Conservation (phyloP, 208 protist genomes). For the Leishmania tarentolae region DNA sequence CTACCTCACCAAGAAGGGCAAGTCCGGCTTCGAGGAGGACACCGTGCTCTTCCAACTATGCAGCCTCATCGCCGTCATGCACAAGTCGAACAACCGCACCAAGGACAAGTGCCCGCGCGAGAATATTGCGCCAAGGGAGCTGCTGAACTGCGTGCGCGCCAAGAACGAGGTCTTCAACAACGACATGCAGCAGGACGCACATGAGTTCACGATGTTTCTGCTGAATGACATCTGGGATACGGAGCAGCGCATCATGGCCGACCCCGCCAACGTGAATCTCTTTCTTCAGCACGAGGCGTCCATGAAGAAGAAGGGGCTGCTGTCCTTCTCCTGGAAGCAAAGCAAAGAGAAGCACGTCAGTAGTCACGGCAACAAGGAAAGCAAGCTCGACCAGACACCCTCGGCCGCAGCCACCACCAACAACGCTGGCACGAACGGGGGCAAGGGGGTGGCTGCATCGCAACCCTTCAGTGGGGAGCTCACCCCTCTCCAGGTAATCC, state of each 20-base stretch:
- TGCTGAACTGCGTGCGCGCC: slow-evolving; percentile 55
- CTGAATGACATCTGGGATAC: slow-evolving; percentile 85
- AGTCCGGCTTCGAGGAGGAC: slow-evolving; percentile 60
- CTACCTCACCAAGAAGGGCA: slow-evolving; percentile 55
- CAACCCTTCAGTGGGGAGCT: slow-evolving; percentile 21
- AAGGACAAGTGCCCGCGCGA: slow-evolving; percentile 41
- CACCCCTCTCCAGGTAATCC: slow-evolving; percentile 71
- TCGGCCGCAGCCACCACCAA: background rate
- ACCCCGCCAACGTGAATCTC: slow-evolving; percentile 60
- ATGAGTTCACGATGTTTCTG: slow-evolving; percentile 91
- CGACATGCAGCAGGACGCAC: slow-evolving; percentile 88
- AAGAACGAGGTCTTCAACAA: slow-evolving; percentile 77
- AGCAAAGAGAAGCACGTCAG: slow-evolving; percentile 31
- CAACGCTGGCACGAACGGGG: background rate
- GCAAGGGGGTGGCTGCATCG: background rate
- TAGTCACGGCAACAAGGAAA: slow-evolving; percentile 14
- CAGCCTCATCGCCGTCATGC: slow-evolving; percentile 79
- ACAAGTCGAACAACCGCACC: slow-evolving; percentile 78
- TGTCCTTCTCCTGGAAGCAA: slow-evolving; percentile 48
- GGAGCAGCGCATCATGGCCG: slow-evolving; percentile 69
- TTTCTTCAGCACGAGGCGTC: slow-evolving; percentile 45
- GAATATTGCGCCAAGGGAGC: slow-evolving; percentile 39
- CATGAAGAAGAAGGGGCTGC: slow-evolving; percentile 43
- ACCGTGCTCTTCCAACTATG: slow-evolving; percentile 70
- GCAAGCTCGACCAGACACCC: slow-evolving; percentile 17